Base-by-base conservation (phyloP, 805 yeast species). In the Metschnikowia peoriensis region DNA sequence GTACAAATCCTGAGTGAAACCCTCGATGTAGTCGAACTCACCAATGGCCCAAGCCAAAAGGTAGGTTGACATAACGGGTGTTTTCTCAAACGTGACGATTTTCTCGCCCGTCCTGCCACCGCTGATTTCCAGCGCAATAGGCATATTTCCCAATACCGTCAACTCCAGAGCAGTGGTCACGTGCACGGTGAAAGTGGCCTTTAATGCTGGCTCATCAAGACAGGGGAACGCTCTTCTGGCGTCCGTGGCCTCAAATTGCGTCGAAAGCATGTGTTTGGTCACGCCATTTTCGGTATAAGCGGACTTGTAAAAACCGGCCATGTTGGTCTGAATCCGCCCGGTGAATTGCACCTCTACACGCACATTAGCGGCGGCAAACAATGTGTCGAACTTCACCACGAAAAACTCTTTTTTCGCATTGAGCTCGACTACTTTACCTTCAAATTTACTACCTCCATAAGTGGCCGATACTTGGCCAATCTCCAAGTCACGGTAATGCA, bases 361-460 rank as follows among this genome's bases (percentile, higher is more conserved):
- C 17, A 71, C 55, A 10, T 57, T 46, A 1, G 48, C 46, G 2
- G 46, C 49, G 61, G 65, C 17, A 73, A 61, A 46, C 17, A 60
- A 57, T n/a, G 66, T 60, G 46, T 74, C 80, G 55, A 92, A 82
- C 46, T 74, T 72, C 65, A 90, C 77, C 44, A 80, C 78, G 45
- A 84, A 82, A 40, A 82, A 79, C 72, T 93, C 96, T 55, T 78
- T 75, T 27, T 82, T 83, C 42, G 74, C 73, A 56, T 80, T 76
- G 44, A 74, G 70, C 38, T 59, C 61, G 10, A 64, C 43, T 11
- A 59, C 57, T 1, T 39, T 38, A n/a, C 65, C 58, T 7, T 68
- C 66, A 1, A 71, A 58, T 28, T 65, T 60, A 37, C 61, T 62
- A 4, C 58, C 55, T 16, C 66, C 75, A 38, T 47, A 41, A 4